Evolutionary conservation across 202 grass and related monocot genomes (phyloP), one percentile per base, ranked within the genome.

Genomic region (Schoenoplectus triqueter): DNA sequence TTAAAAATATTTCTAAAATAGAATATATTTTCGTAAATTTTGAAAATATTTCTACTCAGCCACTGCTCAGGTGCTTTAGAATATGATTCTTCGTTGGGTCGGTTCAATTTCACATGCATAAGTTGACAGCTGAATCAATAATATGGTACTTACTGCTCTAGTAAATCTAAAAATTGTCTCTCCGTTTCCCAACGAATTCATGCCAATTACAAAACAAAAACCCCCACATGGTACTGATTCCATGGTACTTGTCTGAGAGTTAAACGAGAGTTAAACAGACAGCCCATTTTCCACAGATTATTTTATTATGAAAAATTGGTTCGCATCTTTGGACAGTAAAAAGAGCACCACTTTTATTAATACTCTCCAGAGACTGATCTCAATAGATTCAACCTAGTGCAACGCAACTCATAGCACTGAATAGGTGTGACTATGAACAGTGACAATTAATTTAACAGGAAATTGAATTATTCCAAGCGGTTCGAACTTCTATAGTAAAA

Each of bases 101-200:
- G 7, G 22, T 45, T 61, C 75, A 42, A 78, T 44, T 42, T 78
- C 75, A 61, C 75, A 78, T 78, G 75, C 54, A 61, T n/a, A 79
- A 79, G 75, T 79, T 79, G 55, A 79, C 75, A 44, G 61, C 61
- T 45, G 31, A 77, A 41, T 56, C 13, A 77, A 42, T 51, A 57
- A 57, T 18, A 61, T 60, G 75, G 42, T 61, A 61, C 44, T 79
- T 60, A 62, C 73, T 59, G 10, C 73, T 49, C 40, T 39, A 5
- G 22, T 77, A 77, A 56, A 57, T 59, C 44, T 14, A 6, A 21
- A 40, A 77, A 77, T 55, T 55, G 3, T 57, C 1, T 40, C 73
- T 77, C 52, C 2, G 1, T 57, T 79, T 45, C 18, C 22, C 54
- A 61, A 61, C 3, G 39, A 61, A 45, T 61, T 74, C 7, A 59